These are phyloP conservation scores for Penicillium angulare DNA, from an alignment of 495 filamentous ascomycete species.

Conservation along the genomic window DNA sequence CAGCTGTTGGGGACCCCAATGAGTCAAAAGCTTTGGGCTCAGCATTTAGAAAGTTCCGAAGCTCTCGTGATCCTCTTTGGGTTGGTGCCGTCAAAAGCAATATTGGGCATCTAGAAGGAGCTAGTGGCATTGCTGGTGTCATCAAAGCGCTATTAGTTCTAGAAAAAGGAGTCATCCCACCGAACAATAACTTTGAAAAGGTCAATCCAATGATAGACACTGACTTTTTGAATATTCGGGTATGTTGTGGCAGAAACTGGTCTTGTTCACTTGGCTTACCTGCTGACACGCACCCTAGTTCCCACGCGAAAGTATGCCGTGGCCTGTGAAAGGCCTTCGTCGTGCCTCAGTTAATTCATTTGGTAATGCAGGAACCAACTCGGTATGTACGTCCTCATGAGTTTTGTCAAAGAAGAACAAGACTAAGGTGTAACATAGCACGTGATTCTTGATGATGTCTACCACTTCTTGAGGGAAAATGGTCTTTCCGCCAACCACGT, in stretches of 20 bases:
- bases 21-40: constrained; percentile 56
- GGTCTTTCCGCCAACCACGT: not conserved
- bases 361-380: constrained; percentile 39
- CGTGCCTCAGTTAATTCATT: constrained; percentile 39
- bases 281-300: not conserved
- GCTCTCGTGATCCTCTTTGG: not conserved
- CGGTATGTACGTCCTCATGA: constrained; percentile 39
- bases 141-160: constrained; percentile 34
- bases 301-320: not conserved
- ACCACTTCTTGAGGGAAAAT: constrained; percentile 4
- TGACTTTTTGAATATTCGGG: constrained; percentile 9
- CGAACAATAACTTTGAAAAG: constrained; percentile 26
- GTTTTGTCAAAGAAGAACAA: constrained; percentile 3
- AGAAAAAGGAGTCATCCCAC: constrained; percentile 30
- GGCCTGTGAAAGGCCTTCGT: constrained; percentile 12
- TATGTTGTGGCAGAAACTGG: not conserved
- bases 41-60: constrained; percentile 35
- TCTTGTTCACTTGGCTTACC: not conserved
- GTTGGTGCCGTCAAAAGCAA: constrained; percentile 33
- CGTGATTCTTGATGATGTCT: not conserved
- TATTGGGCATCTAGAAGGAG: constrained; percentile 36
- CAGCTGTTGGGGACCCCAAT: not conserved
- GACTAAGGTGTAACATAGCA: too few species aligned
- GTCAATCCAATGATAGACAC: constrained; percentile 32
- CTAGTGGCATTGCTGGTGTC: constrained; percentile 32